phyloP scores from a whole-genome alignment of 1,284 basidiomycete species.

The Apiotrichum mycotoxinovorans region DNA sequence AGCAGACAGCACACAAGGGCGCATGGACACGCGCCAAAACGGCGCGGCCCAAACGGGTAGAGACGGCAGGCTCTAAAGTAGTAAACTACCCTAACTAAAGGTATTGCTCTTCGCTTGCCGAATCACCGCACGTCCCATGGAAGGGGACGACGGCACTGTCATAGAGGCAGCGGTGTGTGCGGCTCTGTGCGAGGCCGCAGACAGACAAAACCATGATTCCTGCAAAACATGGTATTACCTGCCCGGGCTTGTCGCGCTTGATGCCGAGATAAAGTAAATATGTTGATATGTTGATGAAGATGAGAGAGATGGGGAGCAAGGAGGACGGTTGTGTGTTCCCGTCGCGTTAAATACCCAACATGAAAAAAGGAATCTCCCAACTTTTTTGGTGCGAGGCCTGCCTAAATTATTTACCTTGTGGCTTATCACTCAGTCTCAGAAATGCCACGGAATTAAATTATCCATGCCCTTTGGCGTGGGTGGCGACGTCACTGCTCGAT shows the following conservation, averaged over 20 bases:
- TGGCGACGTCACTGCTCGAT: background rate
- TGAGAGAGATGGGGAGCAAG: background rate
- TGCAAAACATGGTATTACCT: no score
- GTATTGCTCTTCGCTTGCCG: slow-evolving; percentile 3
- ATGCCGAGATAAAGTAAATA: no score
- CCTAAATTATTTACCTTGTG: no score
- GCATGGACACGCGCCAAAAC: background rate
- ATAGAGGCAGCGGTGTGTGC: background rate
- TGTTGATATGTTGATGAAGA: background rate
- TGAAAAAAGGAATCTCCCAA: background rate
- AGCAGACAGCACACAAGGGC: background rate
- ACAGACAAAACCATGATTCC: no score
- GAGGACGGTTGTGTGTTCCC: background rate
- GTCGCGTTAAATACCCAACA: background rate
- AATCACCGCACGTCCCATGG: slow-evolving; percentile 3
- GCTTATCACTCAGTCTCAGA: background rate
- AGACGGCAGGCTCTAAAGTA: slow-evolving; percentile 2
- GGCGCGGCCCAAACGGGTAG: background rate
- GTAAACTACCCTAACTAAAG: background rate
- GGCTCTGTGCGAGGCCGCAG: no score
- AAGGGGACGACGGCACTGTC: slow-evolving; percentile 1
- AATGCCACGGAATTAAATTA: background rate
- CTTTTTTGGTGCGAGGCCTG: background rate
- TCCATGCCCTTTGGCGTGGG: no score
- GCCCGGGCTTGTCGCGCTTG: no score